Base-by-base conservation (phyloP, 2,329 filamentous ascomycete genomes). In the Tolypocladium ovalisporum region DNA sequence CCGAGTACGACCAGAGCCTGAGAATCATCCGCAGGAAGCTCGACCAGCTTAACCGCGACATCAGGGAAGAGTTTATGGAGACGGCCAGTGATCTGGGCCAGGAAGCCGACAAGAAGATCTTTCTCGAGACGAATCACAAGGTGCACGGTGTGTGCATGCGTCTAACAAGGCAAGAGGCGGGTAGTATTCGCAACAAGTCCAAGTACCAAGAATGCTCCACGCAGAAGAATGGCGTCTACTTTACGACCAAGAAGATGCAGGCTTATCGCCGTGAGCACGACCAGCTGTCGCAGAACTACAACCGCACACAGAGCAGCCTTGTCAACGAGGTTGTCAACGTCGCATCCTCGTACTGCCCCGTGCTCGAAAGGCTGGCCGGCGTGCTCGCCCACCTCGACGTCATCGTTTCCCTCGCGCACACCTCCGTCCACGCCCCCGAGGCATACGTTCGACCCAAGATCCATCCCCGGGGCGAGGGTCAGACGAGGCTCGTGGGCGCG, bases 221-320 rank as follows among this genome's bases (percentile, higher is more conserved):
- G 0, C 94, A 97, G 74, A 99, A 99, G 80, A 99, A 97, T 70
- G 94, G 94, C 49, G 94, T 97, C 57, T 99, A 94, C 75, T 99
- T 99, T 72, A 97, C 94, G 1, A 99, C 94, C 4, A 85, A 84
- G 56, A 85, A 81, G 36, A 79, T 99, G 65, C 87, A 91, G 67
- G 81, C 85, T 32, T 83, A 92, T 65, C 87, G 94, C 36, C 84
- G 93, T 56, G 93, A 99, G 66, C 91, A 96, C 63, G 93, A 99
- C 67, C 92, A 97, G 71, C 80, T 97, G 0, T 95, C 90, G 0
- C 87, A 91, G 60, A 96, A 90, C 68, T 99, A 99, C 76, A 96
- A 96, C 73, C 86, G 91, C 56, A 97, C 92, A 0, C 95, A 99
- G 73, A 88, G 84, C 60, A 91, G 92, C 52, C 79, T 99, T 4